phyloP scores from a whole-genome alignment of 805 yeast genomes.

The Lachancea lanzarotensis region DNA sequence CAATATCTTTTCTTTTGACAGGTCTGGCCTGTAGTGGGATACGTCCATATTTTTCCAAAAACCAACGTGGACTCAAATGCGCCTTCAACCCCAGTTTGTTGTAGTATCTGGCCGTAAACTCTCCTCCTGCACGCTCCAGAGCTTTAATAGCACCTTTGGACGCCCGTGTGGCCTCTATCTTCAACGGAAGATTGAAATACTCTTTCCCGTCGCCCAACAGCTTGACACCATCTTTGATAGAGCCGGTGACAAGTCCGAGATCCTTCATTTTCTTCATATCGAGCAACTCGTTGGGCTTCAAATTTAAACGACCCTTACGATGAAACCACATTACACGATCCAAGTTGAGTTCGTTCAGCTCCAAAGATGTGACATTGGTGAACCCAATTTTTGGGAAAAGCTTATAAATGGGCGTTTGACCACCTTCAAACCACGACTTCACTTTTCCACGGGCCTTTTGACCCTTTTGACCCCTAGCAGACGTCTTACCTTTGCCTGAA shows the following conservation, averaged over 20 bases:
- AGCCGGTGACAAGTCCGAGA: slow-evolving; percentile 64
- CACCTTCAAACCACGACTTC: slow-evolving; percentile 96
- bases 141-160: slow-evolving; percentile 64
- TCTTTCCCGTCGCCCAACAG: slow-evolving; percentile 62
- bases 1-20: slow-evolving; percentile 69
- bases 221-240: slow-evolving; percentile 73
- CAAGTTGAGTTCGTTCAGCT: slow-evolving; percentile 56
- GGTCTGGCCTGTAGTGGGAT: slow-evolving; percentile 85
- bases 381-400: slow-evolving; percentile 87
- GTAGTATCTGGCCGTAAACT: slow-evolving; percentile 66
- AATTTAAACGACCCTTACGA: slow-evolving; percentile 54
- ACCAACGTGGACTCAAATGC: slow-evolving; percentile 68
- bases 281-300: slow-evolving; percentile 54
- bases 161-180: slow-evolving; percentile 79
- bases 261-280: slow-evolving; percentile 73
- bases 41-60: slow-evolving; percentile 63
- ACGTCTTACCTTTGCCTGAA: slow-evolving; percentile 85
- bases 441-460: slow-evolving; percentile 92
- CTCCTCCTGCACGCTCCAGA: slow-evolving; percentile 68
- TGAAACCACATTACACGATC: slow-evolving; percentile 65
- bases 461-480: slow-evolving; percentile 98
- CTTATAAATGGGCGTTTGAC: slow-evolving; percentile 88
- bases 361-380: slow-evolving; percentile 52
- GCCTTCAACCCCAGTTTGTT: slow-evolving; percentile 63
- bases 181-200: slow-evolving; percentile 49